A percentile compares a stretch with the other conserved stretches of the same genome.
Evolutionary conservation across 371 early-diverging fungal genomes (phyloP).

Genomic region (Caulochytrium protostelioides): DNA sequence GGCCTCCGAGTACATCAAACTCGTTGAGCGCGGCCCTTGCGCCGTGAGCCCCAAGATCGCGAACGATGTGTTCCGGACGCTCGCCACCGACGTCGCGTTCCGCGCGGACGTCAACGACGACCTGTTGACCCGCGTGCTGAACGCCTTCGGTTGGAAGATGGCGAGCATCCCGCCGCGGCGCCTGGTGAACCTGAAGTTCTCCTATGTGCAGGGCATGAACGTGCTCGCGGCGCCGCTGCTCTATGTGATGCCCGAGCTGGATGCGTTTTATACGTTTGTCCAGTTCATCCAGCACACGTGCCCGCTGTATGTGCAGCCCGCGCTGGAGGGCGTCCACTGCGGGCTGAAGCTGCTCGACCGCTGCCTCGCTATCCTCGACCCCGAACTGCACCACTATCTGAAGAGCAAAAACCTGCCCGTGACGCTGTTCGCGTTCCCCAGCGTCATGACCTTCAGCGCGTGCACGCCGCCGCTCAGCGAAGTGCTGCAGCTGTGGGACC

Average conservation of each 20-base stretch:
- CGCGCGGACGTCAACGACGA: conserved; percentile 46
- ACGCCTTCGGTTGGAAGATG: conserved; percentile 58
- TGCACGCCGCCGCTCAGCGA: conserved; percentile 68
- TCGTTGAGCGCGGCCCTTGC: conserved; percentile 48
- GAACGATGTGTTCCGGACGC: conserved; percentile 70
- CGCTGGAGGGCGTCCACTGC: conserved; percentile 73
- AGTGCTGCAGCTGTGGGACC: conserved; percentile 74
- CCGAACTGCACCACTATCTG: conserved; percentile 45
- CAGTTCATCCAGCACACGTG: conserved; percentile 61
- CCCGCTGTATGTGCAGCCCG: conserved; percentile 77
- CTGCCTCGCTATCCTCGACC: conserved; percentile 52
- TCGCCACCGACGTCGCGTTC: conserved; percentile 61
- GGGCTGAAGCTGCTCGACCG: conserved; percentile 66
- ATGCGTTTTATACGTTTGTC: conserved; percentile 66
- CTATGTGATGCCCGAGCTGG: conserved; percentile 73
- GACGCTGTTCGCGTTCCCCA: conserved; percentile 65
- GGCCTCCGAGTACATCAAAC: conserved; percentile 46
- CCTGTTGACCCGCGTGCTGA: conserved; percentile 55
- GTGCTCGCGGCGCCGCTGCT: conserved; percentile 78
- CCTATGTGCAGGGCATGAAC: conserved; percentile 92
- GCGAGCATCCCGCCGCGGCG: conserved; percentile 17
- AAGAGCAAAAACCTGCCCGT: conserved; percentile 48
- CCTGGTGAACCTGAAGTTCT: conserved; percentile 28
- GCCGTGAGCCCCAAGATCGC: conserved; percentile 54
- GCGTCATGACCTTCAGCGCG: conserved; percentile 77